Base-by-base conservation (phyloP, 140 eudicot species). In the Ambrosia hybrid region DNA sequence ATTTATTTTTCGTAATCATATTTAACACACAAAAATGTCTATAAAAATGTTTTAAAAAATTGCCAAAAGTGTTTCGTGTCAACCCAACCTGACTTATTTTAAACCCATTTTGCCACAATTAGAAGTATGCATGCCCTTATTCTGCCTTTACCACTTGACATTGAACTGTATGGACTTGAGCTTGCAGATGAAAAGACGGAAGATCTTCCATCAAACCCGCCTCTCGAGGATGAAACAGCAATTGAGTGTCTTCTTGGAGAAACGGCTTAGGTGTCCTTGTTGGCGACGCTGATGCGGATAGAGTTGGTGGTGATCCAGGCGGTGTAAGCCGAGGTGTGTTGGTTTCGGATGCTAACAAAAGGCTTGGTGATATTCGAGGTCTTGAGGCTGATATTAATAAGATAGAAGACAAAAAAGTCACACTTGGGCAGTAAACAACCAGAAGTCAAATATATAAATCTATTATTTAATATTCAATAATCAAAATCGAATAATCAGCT, bases 201-300 rank as follows among this genome's bases (percentile, higher is more conserved):
- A 57, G 95, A 71, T 71, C 71, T 77, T 59, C 84, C 91, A 76
- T 87, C 90, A 74, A 52, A 12, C 9, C 41, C 62, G 49, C 74
- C 66, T 65, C 73, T 53, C 21, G 68, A 13, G 36, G 81, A 71
- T 70, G 95, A 55, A 77, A 88, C 75, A 33, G 99, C 81, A 68
- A 85, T 87, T 1, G 96, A 88, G 64, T 88, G 97, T 75, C 99
- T 78, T 85, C 92, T 79, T 78, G 99, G 97, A 51, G 99, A 94
- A 41, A 73, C 63, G 1, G 88, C 72, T 79, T 86, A 7, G 97
- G 84, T 6, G 96, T 85, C 76, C 88, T 79, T 3, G 85, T 76
- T 14, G 99, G 99, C 4, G 99, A 93, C 34, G 73, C 88, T 53
- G 98, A 87, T 17, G 91, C 95, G n/a, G 99, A 90, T 33, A 79